Conservation (phyloP, 1,284 basidiomycete genomes). For the Pyrrhoderma lamaoense region DNA sequence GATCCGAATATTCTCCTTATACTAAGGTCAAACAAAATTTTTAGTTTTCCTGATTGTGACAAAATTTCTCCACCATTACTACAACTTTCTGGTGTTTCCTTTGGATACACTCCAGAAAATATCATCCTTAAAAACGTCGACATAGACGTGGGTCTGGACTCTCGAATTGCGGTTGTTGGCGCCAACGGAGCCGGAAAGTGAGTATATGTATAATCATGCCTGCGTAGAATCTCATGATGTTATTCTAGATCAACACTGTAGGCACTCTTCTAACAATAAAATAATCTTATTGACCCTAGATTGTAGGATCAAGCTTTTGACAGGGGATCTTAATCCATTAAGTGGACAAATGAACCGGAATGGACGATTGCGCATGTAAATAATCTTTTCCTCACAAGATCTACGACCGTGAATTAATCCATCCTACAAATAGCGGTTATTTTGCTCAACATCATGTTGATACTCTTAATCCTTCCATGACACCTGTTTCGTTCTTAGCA, state of each 20-base stretch:
- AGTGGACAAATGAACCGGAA: constrained; percentile 85
- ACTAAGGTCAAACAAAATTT: constrained; percentile 5
- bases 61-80: constrained; percentile 97
- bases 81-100: constrained; percentile 87
- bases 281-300: neutral
- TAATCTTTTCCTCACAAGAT: constrained; percentile 24
- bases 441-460: constrained; percentile 99
- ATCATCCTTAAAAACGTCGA: constrained; percentile 77
- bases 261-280: neutral
- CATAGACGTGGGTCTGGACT: constrained; percentile 87
- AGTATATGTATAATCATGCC: constrained; percentile 46
- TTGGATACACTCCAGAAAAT: constrained; percentile 84
- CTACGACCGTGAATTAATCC: neutral
- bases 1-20: constrained; percentile 9
- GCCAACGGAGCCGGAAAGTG: constrained; percentile 76
- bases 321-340: constrained; percentile 80
- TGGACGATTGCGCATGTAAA: constrained; percentile 81
- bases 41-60: constrained; percentile 84
- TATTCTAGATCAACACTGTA: neutral
- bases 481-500: constrained; percentile 89
- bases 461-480: constrained; percentile 77
- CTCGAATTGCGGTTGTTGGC: constrained; percentile 87
- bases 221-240: constrained; percentile 21
- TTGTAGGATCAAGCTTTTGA: constrained; percentile 77
- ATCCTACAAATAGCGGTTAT: constrained; percentile 57